phyloP scores from a whole-genome alignment of 1,284 basidiomycete genomes.

The Caloboletus inedulis region DNA sequence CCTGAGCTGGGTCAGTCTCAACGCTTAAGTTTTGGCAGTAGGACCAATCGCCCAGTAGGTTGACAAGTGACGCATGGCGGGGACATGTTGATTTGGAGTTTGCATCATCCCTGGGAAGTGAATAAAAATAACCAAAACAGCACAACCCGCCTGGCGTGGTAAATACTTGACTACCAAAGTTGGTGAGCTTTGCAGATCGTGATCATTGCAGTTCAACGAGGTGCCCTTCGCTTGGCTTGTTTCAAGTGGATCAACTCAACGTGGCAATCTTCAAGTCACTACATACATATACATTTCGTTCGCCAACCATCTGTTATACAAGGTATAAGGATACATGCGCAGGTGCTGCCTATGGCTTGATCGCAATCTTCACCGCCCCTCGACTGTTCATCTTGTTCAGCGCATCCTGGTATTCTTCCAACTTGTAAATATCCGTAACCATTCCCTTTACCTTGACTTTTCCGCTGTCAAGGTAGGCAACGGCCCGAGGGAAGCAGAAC shows the following conservation, averaged over 20 bases:
- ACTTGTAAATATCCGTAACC: slow-evolving; percentile 71
- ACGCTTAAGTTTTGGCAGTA: not conserved
- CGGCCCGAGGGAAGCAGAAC: slow-evolving; percentile 83
- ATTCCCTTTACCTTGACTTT: slow-evolving; percentile 82
- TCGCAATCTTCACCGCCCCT: slow-evolving; percentile 65
- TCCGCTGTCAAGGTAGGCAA: slow-evolving; percentile 83
- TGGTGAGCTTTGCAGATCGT: no score
- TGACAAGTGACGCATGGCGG: not conserved
- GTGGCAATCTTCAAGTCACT: not conserved
- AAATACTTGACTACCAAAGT: not conserved
- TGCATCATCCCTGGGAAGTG: slow-evolving; percentile 16
- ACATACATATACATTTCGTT: slow-evolving; percentile 1
- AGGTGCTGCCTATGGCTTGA: slow-evolving; percentile 42
- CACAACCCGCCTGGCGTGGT: not conserved
- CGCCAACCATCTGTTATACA: slow-evolving; percentile 2
- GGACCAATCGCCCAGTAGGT: not conserved
- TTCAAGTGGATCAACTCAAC: not conserved
- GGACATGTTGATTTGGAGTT: not conserved
- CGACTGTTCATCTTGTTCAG: slow-evolving; percentile 82
- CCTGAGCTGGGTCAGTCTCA: not conserved
- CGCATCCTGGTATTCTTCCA: slow-evolving; percentile 78
- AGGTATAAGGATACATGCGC: slow-evolving; percentile 23
- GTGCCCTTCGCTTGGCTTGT: not conserved
- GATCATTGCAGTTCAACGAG: no score
- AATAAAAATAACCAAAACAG: no score